phyloP scores from a whole-genome alignment of 352 stramenopile species.

The Pythium guiyangense region DNA sequence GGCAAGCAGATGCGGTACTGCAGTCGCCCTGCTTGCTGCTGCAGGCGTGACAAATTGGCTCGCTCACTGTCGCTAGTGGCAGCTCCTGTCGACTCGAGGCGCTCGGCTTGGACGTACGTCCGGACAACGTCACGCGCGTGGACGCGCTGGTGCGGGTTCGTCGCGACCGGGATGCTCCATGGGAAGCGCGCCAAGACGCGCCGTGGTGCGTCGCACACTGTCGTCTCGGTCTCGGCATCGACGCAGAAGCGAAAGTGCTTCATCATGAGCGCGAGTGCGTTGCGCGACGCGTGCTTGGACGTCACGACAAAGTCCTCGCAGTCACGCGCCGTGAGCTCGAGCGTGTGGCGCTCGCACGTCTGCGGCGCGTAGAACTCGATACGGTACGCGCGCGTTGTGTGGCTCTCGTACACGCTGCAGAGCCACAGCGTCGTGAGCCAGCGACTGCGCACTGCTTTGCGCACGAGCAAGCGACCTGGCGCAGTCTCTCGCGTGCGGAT shows the following conservation, averaged over 20 bases:
- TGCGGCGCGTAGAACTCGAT: conserved; percentile 40
- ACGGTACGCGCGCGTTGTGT: conserved; percentile 16
- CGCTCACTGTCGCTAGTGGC: neutral
- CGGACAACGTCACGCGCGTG: conserved; percentile 33
- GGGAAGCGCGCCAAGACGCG: conserved; percentile 38
- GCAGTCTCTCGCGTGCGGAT: conserved; percentile 19
- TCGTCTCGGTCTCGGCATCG: conserved; percentile 9
- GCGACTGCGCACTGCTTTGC: conserved; percentile 27
- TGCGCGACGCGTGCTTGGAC: conserved; percentile 7
- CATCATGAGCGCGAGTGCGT: conserved; percentile 12
- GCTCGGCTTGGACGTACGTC: conserved; percentile 56
- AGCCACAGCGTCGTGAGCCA: conserved; percentile 25
- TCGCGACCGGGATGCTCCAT: conserved; percentile 28
- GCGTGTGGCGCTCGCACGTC: conserved; percentile 16
- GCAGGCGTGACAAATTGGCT: neutral
- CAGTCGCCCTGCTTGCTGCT: conserved; percentile 9
- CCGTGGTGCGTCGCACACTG: conserved; percentile 11
- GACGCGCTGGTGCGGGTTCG: conserved; percentile 34
- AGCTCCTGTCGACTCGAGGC: conserved; percentile 8
- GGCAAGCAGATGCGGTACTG: conserved; percentile 44
- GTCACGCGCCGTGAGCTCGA: conserved; percentile 17
- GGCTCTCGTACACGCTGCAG: conserved; percentile 23
- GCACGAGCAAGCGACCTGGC: conserved; percentile 26
- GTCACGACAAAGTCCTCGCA: conserved; percentile 22
- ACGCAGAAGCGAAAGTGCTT: conserved; percentile 24